Evolutionary conservation across 768 basidiomycete genomes (phyloP).

Genomic region (Amanita rubescens): DNA sequence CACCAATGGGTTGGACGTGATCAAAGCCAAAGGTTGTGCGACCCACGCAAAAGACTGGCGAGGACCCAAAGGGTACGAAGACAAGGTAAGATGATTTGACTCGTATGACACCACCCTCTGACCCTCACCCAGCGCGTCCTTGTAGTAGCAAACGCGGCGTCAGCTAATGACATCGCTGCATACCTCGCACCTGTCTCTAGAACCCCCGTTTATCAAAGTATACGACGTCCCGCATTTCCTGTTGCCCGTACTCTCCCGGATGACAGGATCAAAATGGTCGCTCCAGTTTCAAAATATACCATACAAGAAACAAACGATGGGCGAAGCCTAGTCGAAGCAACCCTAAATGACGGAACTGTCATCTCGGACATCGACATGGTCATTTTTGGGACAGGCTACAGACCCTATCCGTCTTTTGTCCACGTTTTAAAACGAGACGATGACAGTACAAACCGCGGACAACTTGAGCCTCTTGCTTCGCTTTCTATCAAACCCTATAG

Average conservation of each 20-base stretch:
- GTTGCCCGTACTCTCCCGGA: conserved; percentile 35
- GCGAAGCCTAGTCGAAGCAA: conserved; percentile 22
- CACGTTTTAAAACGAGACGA: conserved; percentile 19
- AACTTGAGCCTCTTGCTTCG: conserved; percentile 23
- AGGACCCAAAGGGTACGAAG: conserved; percentile 30
- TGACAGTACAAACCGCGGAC: not conserved
- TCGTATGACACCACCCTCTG: not conserved
- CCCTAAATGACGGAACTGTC: conserved; percentile 29
- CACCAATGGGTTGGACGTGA: conserved; percentile 33
- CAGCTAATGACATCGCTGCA: conserved; percentile 44
- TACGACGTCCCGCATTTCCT: conserved; percentile 32
- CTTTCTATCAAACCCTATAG: conserved; percentile 24
- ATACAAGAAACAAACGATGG: conserved; percentile 6
- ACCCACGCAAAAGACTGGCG: conserved; percentile 37
- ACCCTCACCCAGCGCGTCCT: conserved; percentile 29
- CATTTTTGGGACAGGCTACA: conserved; percentile 41
- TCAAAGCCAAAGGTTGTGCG: conserved; percentile 25
- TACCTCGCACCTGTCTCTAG: conserved; percentile 32
- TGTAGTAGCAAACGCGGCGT: conserved; percentile 45
- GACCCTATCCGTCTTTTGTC: conserved; percentile 33
- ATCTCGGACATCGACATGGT: conserved; percentile 36
- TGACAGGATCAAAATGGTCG: conserved; percentile 34
- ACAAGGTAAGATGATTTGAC: conserved; percentile 20
- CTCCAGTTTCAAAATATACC: conserved; percentile 30
- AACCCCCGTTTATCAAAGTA: conserved; percentile 38